phyloP scores from a whole-genome alignment of 495 filamentous ascomycete species.

The Penicillium bovifimosum region DNA sequence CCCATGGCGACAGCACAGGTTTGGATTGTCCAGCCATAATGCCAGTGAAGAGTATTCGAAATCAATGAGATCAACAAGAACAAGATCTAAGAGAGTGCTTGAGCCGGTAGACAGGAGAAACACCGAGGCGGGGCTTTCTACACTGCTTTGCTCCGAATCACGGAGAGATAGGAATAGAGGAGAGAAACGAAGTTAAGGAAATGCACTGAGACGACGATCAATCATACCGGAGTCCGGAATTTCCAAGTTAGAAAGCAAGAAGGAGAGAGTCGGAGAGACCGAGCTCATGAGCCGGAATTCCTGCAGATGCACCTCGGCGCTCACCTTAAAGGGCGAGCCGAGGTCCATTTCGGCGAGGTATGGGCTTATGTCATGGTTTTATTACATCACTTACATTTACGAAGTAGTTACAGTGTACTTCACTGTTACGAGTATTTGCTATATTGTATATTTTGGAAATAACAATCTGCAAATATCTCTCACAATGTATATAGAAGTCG shows the following conservation, averaged over 20 bases:
- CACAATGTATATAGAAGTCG: no score
- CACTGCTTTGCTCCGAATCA: neutral
- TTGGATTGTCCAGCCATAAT: constrained; percentile 80
- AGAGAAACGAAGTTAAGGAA: neutral
- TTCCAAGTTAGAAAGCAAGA: neutral
- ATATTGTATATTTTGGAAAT: neutral
- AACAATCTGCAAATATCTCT: neutral
- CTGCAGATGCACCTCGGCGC: constrained; percentile 31
- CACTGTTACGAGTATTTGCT: neutral
- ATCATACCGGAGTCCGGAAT: constrained; percentile 7
- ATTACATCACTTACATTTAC: neutral
- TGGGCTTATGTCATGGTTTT: constrained; percentile 3
- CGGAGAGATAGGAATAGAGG: neutral
- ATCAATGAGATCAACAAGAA: constrained; percentile 4
- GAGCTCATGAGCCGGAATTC: constrained; percentile 1
- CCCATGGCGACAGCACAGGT: constrained; percentile 84
- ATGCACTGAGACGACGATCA: neutral
- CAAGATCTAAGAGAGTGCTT: constrained; percentile 3
- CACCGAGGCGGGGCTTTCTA: constrained; percentile 15
- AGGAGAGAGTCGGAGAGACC: neutral
- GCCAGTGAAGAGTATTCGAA: neutral
- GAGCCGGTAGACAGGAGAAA: constrained; percentile 20
- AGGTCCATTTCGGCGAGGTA: constrained; percentile 26
- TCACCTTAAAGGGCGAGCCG: constrained; percentile 30
- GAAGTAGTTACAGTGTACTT: no score